Base-by-base conservation (phyloP, 169 alveolate genomes). In the Plasmodium sp. region DNA sequence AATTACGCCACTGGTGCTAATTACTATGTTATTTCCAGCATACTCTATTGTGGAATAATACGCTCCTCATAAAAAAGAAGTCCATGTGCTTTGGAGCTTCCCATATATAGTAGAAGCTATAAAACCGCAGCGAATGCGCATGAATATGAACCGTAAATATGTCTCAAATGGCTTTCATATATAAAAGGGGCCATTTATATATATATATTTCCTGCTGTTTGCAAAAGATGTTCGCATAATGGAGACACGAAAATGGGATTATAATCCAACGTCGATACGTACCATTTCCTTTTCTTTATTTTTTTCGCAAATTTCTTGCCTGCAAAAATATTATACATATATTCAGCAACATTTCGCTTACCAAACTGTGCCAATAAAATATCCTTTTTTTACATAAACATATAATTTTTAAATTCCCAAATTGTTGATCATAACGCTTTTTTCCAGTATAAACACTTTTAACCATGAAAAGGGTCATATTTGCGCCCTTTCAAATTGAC, bases 1-100 rank as follows among this genome's bases (percentile, higher is more conserved):
- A 98, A 86, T 98, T 98, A 96, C 98, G 99, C 99, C 98, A 98
- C 99, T 97, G 98, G 98, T 97, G 99, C 99, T 67, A 27, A 67
- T 31, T 31, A 22, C 2, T 31, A 67, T 10, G 0, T 51, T 12
- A 14, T 51, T 51, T 4, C 18, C 3, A 3, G 27, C 62, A 3
- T 51, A 12, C 62, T 51, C 62, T 51, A 51, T 14, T 51, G 6
- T 12, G 62, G 62, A 51, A 14, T 51, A 51, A 12, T 51, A 14
- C 62, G 9, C 3, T 51, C 7, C 14, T 2, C 16, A 51, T 51
- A 51, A 14, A 51, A 51, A 51, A 1, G 62, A 51, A 51, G 16
- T 1, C 9, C 16, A 51, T 22, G 22, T 14, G 27, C 7, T 51
- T 3, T 51, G 62, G 27, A 67, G 5, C 5, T 67, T 0, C 36